Percentiles rank a stretch among this genome's conserved stretches.
Evolutionary conservation across 306 rosid species (phyloP).

Genomic region (Lotus japonicus): DNA sequence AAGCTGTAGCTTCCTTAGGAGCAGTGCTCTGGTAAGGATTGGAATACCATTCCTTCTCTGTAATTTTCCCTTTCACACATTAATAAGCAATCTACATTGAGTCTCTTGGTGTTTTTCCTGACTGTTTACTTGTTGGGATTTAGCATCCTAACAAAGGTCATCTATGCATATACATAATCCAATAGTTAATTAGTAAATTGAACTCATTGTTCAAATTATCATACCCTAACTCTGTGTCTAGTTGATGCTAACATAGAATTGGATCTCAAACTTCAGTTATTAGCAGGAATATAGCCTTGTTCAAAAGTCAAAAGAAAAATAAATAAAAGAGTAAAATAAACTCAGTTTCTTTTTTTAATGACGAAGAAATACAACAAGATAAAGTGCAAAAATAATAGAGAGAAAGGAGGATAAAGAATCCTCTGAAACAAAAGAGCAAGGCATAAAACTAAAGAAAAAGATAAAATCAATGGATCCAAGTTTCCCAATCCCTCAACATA

Average conservation of each 20-base stretch:
- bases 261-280: background rate
- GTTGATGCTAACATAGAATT: background rate
- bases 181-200: background rate
- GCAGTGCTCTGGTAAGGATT: too few relatives aligned
- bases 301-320: background rate
- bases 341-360: background rate
- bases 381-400: background rate
- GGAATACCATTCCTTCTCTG: too few relatives aligned
- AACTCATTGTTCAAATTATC: background rate
- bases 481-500: conserved; percentile 1
- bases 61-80: too few relatives aligned
- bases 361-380: background rate
- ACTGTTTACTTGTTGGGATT: too few relatives aligned
- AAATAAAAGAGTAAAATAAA: background rate
- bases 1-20: too few relatives aligned
- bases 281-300: background rate
- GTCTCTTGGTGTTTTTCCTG: too few relatives aligned
- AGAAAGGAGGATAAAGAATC: background rate
- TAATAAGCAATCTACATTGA: too few relatives aligned
- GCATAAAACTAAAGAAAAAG: background rate
- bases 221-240: background rate
- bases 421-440: background rate
- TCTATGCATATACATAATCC: background rate
- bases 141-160: too few relatives aligned
- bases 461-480: background rate